Base-by-base conservation (phyloP, 2,329 filamentous ascomycete species). In the Fusarium goolgardi region DNA sequence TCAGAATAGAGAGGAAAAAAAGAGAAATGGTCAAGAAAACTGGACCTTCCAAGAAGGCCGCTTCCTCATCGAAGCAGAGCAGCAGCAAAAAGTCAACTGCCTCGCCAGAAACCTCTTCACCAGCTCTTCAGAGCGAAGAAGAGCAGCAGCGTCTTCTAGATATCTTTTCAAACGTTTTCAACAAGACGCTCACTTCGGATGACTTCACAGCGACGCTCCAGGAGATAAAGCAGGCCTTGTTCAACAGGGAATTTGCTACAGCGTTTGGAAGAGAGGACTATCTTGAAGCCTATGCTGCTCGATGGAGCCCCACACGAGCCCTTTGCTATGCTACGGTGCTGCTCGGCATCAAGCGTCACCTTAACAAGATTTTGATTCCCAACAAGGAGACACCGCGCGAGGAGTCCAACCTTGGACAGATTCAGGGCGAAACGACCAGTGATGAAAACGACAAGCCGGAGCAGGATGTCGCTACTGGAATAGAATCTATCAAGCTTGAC, bases 221-320 rank as follows among this genome's bases (percentile, higher is more conserved):
- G 75, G 87, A 90, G 53, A 87, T 98, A 65, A 99, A 98, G 78
- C 85, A 89, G 10, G 92, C 95, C 67, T 84, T 99, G 11, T 98
- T 91, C 77, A 89, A 91, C 60, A 88, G 96, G 32, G 92, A 98
- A 77, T 98, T 98, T 79, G 84, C 84, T 15, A 81, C 83, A 18
- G 95, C 95, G 0, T 99, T 98, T 80, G 89, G 88, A 1, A 84
- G 84, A 45, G 84, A 88, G 56, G 88, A 91, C 44, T 86, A 90
- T 71, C 84, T 97, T 20, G 88, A 91, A 63, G 92, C 91, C 12
- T 99, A 99, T 81, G 93, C 93, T 11, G 87, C 93, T 55, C 83
- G 96, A 72, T 99, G 95, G 94, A 97, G 94, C 78, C 92, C 95
- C 3, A 91, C 91, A 53, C 85, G 96, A 54, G 91, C 94, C 1